phyloP scores from a whole-genome alignment of 805 yeast genomes.

The Candida ascalaphidarum region DNA sequence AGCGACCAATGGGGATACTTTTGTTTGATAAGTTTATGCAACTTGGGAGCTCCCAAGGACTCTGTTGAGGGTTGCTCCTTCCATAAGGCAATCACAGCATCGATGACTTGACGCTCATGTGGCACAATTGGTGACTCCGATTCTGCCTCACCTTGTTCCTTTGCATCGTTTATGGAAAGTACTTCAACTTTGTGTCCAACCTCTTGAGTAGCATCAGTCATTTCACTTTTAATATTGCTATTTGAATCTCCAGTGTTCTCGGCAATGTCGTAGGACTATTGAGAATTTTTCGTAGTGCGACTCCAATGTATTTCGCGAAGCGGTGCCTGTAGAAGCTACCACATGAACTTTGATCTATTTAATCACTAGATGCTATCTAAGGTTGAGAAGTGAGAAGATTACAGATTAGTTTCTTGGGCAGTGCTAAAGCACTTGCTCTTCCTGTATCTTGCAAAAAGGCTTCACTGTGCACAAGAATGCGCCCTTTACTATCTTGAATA shows the following conservation, averaged over 20 bases:
- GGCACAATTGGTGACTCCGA: slow-evolving; percentile 40
- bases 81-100: slow-evolving; percentile 59
- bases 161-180: slow-evolving; percentile 26
- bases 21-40: slow-evolving; percentile 41
- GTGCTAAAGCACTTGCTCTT: no score
- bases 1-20: slow-evolving; percentile 56
- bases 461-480: slow-evolving; percentile 46
- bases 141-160: slow-evolving; percentile 8
- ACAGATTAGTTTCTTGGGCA: no score
- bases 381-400: no score
- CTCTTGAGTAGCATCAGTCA: background rate
- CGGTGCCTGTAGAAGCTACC: no score
- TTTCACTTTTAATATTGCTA: no score
- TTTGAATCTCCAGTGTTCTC: no score
- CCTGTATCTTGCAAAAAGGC: slow-evolving; percentile 28
- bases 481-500: slow-evolving; percentile 46
- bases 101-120: slow-evolving; percentile 49
- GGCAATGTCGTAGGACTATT: no score
- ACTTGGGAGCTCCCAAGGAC: slow-evolving; percentile 43
- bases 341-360: no score
- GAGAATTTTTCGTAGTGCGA: no score
- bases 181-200: slow-evolving; percentile 19
- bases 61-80: slow-evolving; percentile 58
- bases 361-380: no score
- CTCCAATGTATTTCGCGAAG: no score